Conservation (phyloP, 495 filamentous ascomycete genomes). For the Penicillium dipodomyicola region DNA sequence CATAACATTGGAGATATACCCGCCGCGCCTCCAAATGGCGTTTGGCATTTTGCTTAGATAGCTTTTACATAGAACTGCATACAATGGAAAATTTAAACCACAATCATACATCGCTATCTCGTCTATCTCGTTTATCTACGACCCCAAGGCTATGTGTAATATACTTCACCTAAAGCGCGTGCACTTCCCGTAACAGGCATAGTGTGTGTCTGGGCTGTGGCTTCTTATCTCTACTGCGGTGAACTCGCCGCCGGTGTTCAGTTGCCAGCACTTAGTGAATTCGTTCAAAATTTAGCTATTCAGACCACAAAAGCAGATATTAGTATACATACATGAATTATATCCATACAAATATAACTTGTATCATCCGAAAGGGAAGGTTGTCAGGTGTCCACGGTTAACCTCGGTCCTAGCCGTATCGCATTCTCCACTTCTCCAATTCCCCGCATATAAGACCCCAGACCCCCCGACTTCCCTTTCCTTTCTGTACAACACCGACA, state of each 20-base stretch:
- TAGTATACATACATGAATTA: neutral
- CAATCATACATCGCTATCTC: neutral
- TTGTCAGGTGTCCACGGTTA: slow-evolving; percentile 14
- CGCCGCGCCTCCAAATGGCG: slow-evolving; percentile 5
- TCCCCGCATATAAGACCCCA: slow-evolving; percentile 32
- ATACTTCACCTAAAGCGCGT: slow-evolving; percentile 5
- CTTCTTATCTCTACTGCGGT: neutral
- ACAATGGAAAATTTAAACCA: neutral
- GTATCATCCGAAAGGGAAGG: neutral
- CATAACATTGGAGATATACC: slow-evolving; percentile 7
- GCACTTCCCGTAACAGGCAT: slow-evolving; percentile 2
- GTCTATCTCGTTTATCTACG: neutral
- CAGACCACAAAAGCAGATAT: neutral
- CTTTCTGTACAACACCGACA: slow-evolving; percentile 12
- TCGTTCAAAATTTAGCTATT: neutral
- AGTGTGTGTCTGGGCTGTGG: neutral
- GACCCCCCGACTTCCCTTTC: slow-evolving; percentile 17
- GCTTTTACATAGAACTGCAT: slow-evolving; percentile 1
- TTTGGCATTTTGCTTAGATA: neutral
- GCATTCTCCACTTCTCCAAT: slow-evolving; percentile 21
- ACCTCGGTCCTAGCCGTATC: slow-evolving; percentile 12
- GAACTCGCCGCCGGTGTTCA: neutral
- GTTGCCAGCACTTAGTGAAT: neutral
- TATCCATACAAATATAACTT: neutral
- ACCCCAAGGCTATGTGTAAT: neutral